Conservation (phyloP, 148 eudicot species). For the Simmondsia chinensis region DNA sequence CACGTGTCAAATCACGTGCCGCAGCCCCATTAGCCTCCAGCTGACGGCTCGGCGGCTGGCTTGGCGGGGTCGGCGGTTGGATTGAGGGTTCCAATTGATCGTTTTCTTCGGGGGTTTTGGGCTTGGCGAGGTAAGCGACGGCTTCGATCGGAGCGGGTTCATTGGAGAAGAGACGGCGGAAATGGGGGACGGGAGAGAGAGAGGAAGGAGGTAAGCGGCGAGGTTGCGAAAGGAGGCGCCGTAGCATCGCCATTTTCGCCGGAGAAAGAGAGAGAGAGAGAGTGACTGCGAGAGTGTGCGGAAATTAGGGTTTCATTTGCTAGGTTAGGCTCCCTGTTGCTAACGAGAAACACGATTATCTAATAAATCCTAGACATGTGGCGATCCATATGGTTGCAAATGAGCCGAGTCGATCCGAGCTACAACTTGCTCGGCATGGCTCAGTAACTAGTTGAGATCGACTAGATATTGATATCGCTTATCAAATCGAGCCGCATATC, state of each 20-base stretch:
- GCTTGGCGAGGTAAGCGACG: conserved; percentile 49
- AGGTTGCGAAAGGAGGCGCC: conserved; percentile 30
- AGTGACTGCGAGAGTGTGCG: not conserved
- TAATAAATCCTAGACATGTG: too few relatives aligned
- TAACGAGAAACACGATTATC: too few relatives aligned
- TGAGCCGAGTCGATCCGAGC: too few relatives aligned
- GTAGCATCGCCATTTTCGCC: conserved; percentile 30
- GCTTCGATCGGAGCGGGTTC: conserved; percentile 22
- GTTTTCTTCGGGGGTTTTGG: conserved; percentile 23
- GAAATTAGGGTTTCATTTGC: too few relatives aligned
- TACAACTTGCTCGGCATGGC: too few relatives aligned
- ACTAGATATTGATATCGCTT: too few relatives aligned
- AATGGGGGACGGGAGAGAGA: conserved; percentile 3
- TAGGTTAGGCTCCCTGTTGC: too few relatives aligned
- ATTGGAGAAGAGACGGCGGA: not conserved
- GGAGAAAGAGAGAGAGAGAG: not conserved
- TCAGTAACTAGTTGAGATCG: too few relatives aligned
- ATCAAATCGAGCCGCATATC: too few relatives aligned
- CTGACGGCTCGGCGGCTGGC: not conserved
- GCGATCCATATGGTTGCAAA: too few relatives aligned
- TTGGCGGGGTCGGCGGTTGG: not conserved
- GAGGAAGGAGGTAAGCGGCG: conserved; percentile 22
- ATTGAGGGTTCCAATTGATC: too few relatives aligned
- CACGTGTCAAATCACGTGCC: conserved; percentile 32
- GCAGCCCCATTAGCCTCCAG: too few relatives aligned